Base-by-base conservation (phyloP, 2,329 filamentous ascomycete species). In the Paecilomyces fulvus region DNA sequence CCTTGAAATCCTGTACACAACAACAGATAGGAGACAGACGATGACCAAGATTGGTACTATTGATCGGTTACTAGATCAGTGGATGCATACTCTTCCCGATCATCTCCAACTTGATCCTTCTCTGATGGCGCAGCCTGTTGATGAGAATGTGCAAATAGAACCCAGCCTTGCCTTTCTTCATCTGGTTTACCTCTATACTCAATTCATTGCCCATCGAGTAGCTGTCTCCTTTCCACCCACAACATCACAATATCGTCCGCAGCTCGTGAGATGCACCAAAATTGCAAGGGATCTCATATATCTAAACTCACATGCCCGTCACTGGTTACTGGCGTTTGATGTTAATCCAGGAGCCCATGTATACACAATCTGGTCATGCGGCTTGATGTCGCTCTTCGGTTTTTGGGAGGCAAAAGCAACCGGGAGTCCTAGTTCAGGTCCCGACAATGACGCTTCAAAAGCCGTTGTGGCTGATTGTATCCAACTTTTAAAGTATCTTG, bases 301-400 rank as follows among this genome's bases (percentile, higher is more conserved):
- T 28, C 49, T 57, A 28, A 57, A 57, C 31, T 50, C 51, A 12
- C 52, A 30, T 11, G 25, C 21, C 52, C 55, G n/a, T 11, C 55
- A 43, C n/a, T 33, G 23, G 28, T 51, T 57, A 28, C 30, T 59
- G 8, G 53, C 51, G 2, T 49, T 56, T 28, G 58, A 57, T 46
- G 51, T 59, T 12, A 58, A 59, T 11, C 58, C 58, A 10, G 58
- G 56, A 10, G 48, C 56, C 4, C 58, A 59, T 23, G 56, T 58
- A 3, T 59, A 59, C 46, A 59, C 53, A 30, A 4, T 59, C 21
- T 59, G 56, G 56, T 55, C 54, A n/a, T 59, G 58, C 20, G 58
- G 56, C 5, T 20, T 59, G 51, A 54, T 59, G 53, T 17, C 54
- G 7, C 33, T 59, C 30, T 59, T 55, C 43, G 56, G 56, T 1